Conservation (phyloP, 208 protist species). For the Vickermania spadyakhi region DNA sequence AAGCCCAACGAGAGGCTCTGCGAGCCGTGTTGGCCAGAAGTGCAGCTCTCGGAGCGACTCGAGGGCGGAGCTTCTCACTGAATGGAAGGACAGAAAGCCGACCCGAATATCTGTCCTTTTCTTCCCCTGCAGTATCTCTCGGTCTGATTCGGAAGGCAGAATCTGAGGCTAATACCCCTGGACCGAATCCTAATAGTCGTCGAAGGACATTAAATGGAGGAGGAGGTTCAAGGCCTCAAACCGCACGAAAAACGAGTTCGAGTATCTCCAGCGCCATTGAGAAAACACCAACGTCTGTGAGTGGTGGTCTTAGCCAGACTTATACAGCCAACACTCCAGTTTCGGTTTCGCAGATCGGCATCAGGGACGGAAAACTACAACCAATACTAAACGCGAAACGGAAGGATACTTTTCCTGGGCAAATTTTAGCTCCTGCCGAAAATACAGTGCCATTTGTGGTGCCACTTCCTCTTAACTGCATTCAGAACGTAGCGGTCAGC, state of each 20-base stretch:
- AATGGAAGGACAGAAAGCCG: not conserved
- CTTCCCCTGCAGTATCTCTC: not conserved
- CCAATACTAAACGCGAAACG: not conserved
- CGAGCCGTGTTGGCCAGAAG: conserved; percentile 11
- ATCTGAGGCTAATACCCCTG: not conserved
- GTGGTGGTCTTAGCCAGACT: not conserved
- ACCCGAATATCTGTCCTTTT: not conserved
- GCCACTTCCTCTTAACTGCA: not conserved
- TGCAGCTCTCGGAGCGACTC: not conserved
- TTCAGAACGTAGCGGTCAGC: not conserved
- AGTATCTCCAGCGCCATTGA: not conserved
- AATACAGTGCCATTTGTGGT: not conserved
- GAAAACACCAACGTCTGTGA: not conserved
- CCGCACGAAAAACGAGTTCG: not conserved
- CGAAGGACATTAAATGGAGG: not conserved
- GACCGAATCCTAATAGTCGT: not conserved
- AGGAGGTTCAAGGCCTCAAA: not conserved
- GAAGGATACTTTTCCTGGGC: not conserved
- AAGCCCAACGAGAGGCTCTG: conserved; percentile 13
- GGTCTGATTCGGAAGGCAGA: not conserved
- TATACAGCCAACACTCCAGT: not conserved
- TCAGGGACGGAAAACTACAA: no score
- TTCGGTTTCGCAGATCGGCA: not conserved
- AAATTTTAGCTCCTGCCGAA: not conserved
- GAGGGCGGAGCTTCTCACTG: not conserved